Evolutionary conservation across 2,329 filamentous ascomycete species (phyloP).

Genomic region (Nannizziopsis arthrosporioides): DNA sequence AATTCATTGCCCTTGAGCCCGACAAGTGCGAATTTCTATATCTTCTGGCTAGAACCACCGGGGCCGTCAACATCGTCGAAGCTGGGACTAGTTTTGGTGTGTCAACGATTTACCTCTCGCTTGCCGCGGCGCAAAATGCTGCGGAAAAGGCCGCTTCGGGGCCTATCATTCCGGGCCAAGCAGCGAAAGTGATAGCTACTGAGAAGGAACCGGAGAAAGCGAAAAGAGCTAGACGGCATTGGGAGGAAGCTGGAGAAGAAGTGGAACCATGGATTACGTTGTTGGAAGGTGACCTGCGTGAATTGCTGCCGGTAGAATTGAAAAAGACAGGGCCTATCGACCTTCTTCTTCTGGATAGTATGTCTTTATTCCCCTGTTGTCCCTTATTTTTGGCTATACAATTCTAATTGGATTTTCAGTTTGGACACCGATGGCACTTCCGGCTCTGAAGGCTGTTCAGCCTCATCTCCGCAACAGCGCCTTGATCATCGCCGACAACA

Average conservation of each 20-base stretch:
- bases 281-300: conserved; percentile 45
- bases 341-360: conserved; percentile 50
- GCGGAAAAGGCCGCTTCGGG: conserved; percentile 11
- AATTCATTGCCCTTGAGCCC: conserved; percentile 48
- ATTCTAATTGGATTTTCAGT: conserved; percentile 30
- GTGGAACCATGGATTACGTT: conserved; percentile 45
- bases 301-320: conserved; percentile 44
- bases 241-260: conserved; percentile 41
- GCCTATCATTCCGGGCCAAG: conserved; percentile 16
- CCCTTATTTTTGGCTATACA: neutral
- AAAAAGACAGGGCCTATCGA: conserved; percentile 36
- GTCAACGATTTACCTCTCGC: conserved; percentile 50
- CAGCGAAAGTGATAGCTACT: conserved; percentile 46
- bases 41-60: conserved; percentile 39
- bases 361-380: conserved; percentile 22
- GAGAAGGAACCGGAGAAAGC: conserved; percentile 49
- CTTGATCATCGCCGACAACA: conserved; percentile 43
- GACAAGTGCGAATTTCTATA: conserved; percentile 50
- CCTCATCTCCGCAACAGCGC: conserved; percentile 38
- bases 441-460: conserved; percentile 39
- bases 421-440: conserved; percentile 45
- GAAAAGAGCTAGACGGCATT: conserved; percentile 41
- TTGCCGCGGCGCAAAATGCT: conserved; percentile 44
- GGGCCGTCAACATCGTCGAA: conserved; percentile 45
- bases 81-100: conserved; percentile 52